Conservation (phyloP, 2,329 filamentous ascomycete species). For the Diaporthe ilicicola region DNA sequence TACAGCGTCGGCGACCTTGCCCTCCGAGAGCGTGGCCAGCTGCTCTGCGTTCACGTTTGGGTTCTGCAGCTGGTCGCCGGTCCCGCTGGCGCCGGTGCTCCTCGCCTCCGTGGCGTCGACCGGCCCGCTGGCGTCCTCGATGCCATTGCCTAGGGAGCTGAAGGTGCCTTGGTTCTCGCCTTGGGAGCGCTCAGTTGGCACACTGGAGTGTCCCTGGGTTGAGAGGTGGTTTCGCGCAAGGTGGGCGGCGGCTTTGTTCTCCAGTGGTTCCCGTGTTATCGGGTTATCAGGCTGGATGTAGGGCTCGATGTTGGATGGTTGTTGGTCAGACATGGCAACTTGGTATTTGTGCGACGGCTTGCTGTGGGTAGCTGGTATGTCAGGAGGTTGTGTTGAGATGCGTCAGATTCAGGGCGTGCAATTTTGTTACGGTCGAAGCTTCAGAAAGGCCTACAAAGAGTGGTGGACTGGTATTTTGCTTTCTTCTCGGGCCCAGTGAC, state of each 20-base stretch:
- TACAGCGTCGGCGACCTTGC: slow-evolving; percentile 39
- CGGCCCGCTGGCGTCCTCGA: slow-evolving; percentile 33
- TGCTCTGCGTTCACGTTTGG: slow-evolving; percentile 39
- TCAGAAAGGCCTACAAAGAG: background rate
- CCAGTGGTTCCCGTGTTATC: slow-evolving; percentile 27
- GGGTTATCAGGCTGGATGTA: slow-evolving; percentile 32
- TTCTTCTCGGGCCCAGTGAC: background rate
- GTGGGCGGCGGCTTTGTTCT: slow-evolving; percentile 13
- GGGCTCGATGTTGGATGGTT: slow-evolving; percentile 33
- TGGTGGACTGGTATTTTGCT: background rate
- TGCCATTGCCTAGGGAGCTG: slow-evolving; percentile 35
- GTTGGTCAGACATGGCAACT: slow-evolving; percentile 25
- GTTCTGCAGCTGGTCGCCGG: slow-evolving; percentile 31
- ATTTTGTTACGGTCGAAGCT: background rate
- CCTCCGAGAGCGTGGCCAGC: slow-evolving; percentile 38
- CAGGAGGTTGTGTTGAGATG: background rate
- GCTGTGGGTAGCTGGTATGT: background rate
- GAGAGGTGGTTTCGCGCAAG: background rate
- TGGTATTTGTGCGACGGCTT: background rate
- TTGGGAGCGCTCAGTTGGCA: background rate
- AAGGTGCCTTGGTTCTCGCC: slow-evolving; percentile 33
- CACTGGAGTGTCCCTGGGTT: background rate
- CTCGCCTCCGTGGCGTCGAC: slow-evolving; percentile 34
- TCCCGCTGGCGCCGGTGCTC: slow-evolving; percentile 23
- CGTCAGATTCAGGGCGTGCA: background rate